Conservation (phyloP, 805 yeast species). For the Starmera caribaea region DNA sequence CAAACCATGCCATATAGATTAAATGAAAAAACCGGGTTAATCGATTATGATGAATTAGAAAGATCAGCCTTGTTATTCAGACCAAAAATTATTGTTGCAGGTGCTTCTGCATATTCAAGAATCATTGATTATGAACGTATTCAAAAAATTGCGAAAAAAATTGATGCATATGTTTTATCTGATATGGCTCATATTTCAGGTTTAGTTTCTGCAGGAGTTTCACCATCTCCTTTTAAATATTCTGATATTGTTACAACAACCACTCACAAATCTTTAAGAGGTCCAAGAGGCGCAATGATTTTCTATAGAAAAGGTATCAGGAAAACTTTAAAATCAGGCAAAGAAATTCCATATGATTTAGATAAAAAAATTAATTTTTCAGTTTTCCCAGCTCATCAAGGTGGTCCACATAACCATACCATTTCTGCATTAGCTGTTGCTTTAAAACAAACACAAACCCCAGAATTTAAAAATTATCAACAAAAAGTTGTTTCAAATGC, state of each 20-base stretch:
- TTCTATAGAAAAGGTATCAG: constrained; percentile 94
- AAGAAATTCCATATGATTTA: constrained; percentile 75
- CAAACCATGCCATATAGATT: constrained; percentile 97
- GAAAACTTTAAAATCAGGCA: constrained; percentile 73
- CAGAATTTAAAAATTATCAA: constrained; percentile 85
- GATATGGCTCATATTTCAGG: constrained; percentile 99
- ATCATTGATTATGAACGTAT: constrained; percentile 83
- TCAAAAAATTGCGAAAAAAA: constrained; percentile 84
- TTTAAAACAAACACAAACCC: constrained; percentile 80
- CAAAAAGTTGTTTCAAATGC: constrained; percentile 76
- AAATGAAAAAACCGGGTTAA: constrained; percentile 75
- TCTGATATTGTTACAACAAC: constrained; percentile 97
- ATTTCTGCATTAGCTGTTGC: constrained; percentile 95
- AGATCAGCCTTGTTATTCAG: constrained; percentile 78
- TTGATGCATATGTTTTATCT: constrained; percentile 84
- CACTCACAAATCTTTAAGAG: constrained; percentile 95
- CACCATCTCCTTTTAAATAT: constrained; percentile 85
- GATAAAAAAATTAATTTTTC: constrained; percentile 91
- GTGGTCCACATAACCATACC: constrained; percentile 99
- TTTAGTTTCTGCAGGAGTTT: constrained; percentile 87
- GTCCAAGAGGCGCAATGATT: constrained; percentile 98
- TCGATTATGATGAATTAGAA: constrained; percentile 84
- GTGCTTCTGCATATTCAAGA: constrained; percentile 94
- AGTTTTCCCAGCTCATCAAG: constrained; percentile 99
- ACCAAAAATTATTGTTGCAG: constrained; percentile 93